These are phyloP conservation scores for Aspergillus unguis DNA, from an alignment of 2,329 filamentous ascomycete species.

Conservation along the genomic window DNA sequence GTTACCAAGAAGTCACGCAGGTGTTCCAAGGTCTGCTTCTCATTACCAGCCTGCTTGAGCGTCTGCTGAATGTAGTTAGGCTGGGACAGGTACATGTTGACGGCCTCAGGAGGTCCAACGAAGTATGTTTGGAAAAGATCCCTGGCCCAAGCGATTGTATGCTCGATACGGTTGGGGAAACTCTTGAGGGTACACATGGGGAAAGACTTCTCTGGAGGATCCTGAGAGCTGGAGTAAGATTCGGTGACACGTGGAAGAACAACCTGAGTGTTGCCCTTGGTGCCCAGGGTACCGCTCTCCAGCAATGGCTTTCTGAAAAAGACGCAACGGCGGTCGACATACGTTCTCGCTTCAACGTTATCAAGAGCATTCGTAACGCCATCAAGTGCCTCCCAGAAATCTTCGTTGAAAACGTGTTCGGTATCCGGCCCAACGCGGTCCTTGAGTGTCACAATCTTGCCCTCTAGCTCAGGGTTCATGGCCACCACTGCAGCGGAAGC, in stretches of 20 bases:
- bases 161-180: constrained; percentile 97
- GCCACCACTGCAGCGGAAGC: constrained; percentile 83
- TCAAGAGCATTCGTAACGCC: constrained; percentile 96
- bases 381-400: constrained; percentile 83
- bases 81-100: constrained; percentile 89
- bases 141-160: constrained; percentile 97
- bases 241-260: constrained; percentile 88
- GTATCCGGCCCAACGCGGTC: constrained; percentile 91
- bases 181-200: constrained; percentile 97
- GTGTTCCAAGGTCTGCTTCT: constrained; percentile 88
- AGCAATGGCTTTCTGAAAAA: constrained; percentile 97
- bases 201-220: constrained; percentile 97
- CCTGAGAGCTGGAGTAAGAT: constrained; percentile 95
- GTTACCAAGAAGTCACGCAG: constrained; percentile 87
- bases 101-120: constrained; percentile 87
- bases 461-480: constrained; percentile 91
- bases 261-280: constrained; percentile 97
- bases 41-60: constrained; percentile 88
- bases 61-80: constrained; percentile 84
- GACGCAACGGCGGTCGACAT: constrained; percentile 92
- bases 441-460: constrained; percentile 79
- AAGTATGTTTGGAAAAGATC: constrained; percentile 94
- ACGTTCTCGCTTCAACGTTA: constrained; percentile 94
- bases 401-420: constrained; percentile 89
- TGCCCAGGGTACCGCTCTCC: constrained; percentile 96